These are phyloP conservation scores for Auxenochlorella pyrenoidosa DNA, from an alignment of 139 green algal genomes.

Conservation along the genomic window DNA sequence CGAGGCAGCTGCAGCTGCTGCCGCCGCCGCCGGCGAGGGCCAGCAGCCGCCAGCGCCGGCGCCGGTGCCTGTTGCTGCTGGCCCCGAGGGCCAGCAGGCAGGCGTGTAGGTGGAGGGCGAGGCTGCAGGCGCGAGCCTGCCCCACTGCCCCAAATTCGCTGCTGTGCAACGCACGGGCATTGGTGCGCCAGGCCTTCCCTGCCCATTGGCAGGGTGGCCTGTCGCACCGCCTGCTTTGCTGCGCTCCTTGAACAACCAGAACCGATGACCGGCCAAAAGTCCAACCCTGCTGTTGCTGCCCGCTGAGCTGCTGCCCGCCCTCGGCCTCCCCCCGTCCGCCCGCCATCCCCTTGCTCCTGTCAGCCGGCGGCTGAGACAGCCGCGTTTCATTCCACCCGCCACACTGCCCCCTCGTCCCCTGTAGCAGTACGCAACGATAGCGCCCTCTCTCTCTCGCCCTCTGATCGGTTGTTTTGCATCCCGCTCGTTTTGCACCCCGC, in stretches of 20 bases:
- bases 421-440: not conserved
- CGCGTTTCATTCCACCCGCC: not conserved
- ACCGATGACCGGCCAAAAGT: too few species aligned
- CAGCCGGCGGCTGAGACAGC: not conserved
- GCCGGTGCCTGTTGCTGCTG: not conserved
- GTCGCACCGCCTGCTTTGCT: not conserved
- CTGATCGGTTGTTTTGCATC: not conserved
- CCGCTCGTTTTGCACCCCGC: not conserved
- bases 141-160: too few species aligned
- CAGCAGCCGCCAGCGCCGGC: not conserved
- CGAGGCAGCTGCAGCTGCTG: not conserved
- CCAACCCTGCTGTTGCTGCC: too few species aligned
- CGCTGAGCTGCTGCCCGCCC: too few species aligned
- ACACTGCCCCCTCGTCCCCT: not conserved
- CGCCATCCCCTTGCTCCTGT: not conserved
- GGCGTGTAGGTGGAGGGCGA: not conserved
- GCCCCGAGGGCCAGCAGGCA: not conserved
- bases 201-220: not conserved
- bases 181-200: too few species aligned
- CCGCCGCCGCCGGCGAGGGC: not conserved
- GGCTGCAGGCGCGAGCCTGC: not conserved
- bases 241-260: too few species aligned
- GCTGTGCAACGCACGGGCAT: too few species aligned
- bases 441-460: not conserved
- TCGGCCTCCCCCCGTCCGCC: not conserved